phyloP scores from a whole-genome alignment of 2,329 filamentous ascomycete genomes.

The Penicillium psychrosexuale region DNA sequence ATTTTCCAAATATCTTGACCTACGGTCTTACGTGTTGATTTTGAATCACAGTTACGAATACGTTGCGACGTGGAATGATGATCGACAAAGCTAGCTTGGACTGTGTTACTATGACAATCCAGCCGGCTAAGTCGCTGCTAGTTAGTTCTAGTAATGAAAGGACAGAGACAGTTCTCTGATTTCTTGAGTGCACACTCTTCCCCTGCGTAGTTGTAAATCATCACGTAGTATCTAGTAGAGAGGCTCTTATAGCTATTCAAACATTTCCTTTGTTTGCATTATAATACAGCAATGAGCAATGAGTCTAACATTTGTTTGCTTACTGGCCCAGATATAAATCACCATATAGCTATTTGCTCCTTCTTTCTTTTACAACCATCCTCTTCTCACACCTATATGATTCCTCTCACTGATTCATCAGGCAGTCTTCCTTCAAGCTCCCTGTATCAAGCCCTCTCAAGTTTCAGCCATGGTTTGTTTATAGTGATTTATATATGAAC shows the following conservation, averaged over 20 bases:
- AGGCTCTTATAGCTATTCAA: neutral
- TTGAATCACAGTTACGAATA: slow-evolving; percentile 27
- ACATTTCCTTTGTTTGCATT: neutral
- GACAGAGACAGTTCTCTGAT: slow-evolving; percentile 7
- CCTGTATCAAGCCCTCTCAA: neutral
- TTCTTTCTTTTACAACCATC: neutral
- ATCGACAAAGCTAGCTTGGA: slow-evolving; percentile 7
- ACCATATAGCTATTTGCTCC: neutral
- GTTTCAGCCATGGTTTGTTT: neutral
- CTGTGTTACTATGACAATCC: slow-evolving; percentile 3
- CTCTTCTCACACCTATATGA: neutral
- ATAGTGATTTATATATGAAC: neutral
- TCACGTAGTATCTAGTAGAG: neutral
- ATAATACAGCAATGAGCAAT: too few species aligned
- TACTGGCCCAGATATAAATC: neutral
- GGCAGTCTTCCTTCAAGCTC: neutral
- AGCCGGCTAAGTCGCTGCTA: slow-evolving; percentile 17
- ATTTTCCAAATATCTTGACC: slow-evolving; percentile 17
- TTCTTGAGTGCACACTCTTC: slow-evolving; percentile 1
- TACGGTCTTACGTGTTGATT: slow-evolving; percentile 24
- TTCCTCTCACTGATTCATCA: neutral
- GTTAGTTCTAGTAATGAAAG: slow-evolving; percentile 21
- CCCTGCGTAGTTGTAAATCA: neutral
- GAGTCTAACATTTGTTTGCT: neutral
- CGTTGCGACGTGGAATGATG: slow-evolving; percentile 27